Conservation (phyloP, 257 asterid species). For the Avicennia marina region DNA sequence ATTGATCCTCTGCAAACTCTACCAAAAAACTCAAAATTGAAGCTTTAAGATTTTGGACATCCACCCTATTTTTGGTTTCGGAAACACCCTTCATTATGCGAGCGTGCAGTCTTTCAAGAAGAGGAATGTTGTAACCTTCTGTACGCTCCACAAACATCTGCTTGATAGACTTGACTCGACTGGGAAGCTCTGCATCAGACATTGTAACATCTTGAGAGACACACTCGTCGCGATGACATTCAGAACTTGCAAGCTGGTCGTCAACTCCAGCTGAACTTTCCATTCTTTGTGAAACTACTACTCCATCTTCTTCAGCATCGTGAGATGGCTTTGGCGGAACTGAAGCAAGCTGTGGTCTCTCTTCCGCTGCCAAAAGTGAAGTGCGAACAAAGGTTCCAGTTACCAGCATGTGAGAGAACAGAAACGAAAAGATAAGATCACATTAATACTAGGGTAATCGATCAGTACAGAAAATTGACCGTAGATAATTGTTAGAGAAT, state of each 20-base stretch:
- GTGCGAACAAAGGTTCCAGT: conserved; percentile 6
- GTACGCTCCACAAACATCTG: conserved; percentile 49
- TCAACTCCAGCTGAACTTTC: conserved; percentile 17
- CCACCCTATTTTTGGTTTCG: conserved; percentile 47
- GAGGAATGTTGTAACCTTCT: conserved; percentile 54
- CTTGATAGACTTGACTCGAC: conserved; percentile 52
- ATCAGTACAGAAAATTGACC: too few relatives aligned
- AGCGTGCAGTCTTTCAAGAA: conserved; percentile 71
- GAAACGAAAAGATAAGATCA: too few relatives aligned
- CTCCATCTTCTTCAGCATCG: conserved; percentile 40
- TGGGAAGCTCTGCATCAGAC: conserved; percentile 48
- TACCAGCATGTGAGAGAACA: neutral
- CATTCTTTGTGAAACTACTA: conserved; percentile 27
- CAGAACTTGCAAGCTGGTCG: too few relatives aligned
- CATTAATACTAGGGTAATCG: too few relatives aligned
- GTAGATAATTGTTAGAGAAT: too few relatives aligned
- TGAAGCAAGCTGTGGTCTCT: conserved; percentile 35
- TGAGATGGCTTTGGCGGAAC: conserved; percentile 35
- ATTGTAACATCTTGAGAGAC: conserved; percentile 39
- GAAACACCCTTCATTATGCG: conserved; percentile 69
- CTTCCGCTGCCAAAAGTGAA: conserved; percentile 42
- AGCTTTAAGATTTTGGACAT: conserved; percentile 48
- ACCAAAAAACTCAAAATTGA: conserved; percentile 72
- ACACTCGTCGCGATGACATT: too few relatives aligned
- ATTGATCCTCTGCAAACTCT: too few relatives aligned